Base-by-base conservation (phyloP, 495 filamentous ascomycete genomes). In the Penicillium paxilli region DNA sequence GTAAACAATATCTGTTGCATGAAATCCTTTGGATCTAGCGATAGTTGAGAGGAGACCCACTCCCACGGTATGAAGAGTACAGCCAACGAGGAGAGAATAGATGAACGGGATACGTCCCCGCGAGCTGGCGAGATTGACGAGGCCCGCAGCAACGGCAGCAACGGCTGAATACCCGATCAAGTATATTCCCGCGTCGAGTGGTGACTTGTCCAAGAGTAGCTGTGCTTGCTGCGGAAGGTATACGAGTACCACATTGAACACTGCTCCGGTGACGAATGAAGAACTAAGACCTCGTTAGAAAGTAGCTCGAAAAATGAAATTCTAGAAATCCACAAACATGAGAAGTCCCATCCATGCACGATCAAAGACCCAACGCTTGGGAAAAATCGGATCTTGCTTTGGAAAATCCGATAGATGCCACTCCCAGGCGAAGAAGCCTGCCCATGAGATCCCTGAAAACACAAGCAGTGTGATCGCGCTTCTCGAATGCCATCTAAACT, bases 221-320 rank as follows among this genome's bases (percentile, higher is more conserved):
- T 87, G 83, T 26, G 86, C 81, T 40, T 81, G 77, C 51, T 85
- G 77, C 4, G 85, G 83, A 7, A 88, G 69, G 44, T 81, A 77
- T 32, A 87, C 76, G 4, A 86, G 69, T 8, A 67, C 61, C n/a
- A 67, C 46, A 26, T 85, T 79, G 55, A 80, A 86, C 5, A 80
- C 68, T 41, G 81, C 84, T 9, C 85, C 85, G 14, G 56, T 63
- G 7, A 63, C 66, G 65, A 67, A 64, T 4, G 61, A 59, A 22
- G 57, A 62, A 32, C 63, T 63, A 35, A 10, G 11, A 2, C 2
- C 4, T 8, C 7, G 50, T 67, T 21, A 59, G 48, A 16, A 10
- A 22, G 16, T 9, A 12, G 24, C 25, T 0, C 1, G 10, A 19
- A 22, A 1, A 33, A 22, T 19, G 32, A 19, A 20, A 42, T 23